Percentiles rank a stretch among this genome's conserved stretches.
Conservation (phyloP, 345 rosid species). For the Excoecaria agallocha region DNA sequence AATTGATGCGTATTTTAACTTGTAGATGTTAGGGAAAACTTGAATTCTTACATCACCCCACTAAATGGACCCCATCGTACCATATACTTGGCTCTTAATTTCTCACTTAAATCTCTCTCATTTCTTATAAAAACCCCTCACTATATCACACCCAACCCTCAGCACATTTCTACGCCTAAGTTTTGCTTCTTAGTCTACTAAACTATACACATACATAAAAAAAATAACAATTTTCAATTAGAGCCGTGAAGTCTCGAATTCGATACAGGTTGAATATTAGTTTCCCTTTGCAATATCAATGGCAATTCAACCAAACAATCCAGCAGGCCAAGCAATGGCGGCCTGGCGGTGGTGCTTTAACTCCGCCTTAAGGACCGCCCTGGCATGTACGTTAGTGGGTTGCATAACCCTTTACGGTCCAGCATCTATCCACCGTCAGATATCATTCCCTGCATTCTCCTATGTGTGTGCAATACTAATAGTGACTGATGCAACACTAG, state of each 20-base stretch:
- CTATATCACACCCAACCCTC: background rate
- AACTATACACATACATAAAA: too few relatives aligned
- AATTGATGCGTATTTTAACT: too few relatives aligned
- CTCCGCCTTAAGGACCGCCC: slow-evolving; percentile 66
- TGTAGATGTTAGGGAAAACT: too few relatives aligned
- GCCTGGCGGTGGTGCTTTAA: slow-evolving; percentile 61
- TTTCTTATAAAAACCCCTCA: too few relatives aligned
- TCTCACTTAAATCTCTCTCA: background rate
- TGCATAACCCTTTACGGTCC: slow-evolving; percentile 67
- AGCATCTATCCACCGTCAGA: slow-evolving; percentile 33
- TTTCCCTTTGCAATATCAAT: slow-evolving; percentile 1
- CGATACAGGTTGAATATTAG: too few relatives aligned
- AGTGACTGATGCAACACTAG: slow-evolving; percentile 68
- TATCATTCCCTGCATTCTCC: slow-evolving; percentile 75
- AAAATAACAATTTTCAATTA: too few relatives aligned
- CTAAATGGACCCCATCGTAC: background rate
- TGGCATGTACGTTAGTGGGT: slow-evolving; percentile 79
- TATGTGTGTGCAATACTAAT: slow-evolving; percentile 66
- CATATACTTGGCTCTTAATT: slow-evolving; percentile 14
- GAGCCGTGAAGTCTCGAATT: too few relatives aligned
- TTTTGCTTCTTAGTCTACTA: background rate
- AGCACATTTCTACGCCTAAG: too few relatives aligned
- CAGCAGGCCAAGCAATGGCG: slow-evolving; percentile 39
- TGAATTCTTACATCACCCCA: slow-evolving; percentile 12
- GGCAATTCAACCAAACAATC: slow-evolving; percentile 8